Base-by-base conservation (phyloP, 768 basidiomycete species). In the Leccinum imitatum region DNA sequence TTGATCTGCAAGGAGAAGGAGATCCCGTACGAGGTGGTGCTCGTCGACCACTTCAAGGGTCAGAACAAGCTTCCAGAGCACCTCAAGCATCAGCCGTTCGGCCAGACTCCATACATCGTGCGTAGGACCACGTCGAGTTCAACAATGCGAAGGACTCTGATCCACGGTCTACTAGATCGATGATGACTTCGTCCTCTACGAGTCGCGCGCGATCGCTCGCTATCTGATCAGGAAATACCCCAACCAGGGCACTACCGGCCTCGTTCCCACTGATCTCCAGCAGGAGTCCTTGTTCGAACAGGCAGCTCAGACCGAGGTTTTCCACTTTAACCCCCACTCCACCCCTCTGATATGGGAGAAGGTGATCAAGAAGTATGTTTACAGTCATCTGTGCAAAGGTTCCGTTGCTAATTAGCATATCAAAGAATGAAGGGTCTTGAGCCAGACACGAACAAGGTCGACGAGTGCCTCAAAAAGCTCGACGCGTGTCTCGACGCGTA, bases 401-500 rank as follows among this genome's bases (percentile, higher is more conserved):
- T 9, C 19, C n/a, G 19, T 46, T 46, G 10, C 44, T 46, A 11
- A 46, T 46, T 46, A 4, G 19, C 35, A 1, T 47, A 8, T 27
- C 44, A 46, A 46, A 46, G 19, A 9, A 47, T 21, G 46, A 47
- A 47, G 13, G 46, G 21, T 39, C 56, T 46, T 4, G 67, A 67
- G 13, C 39, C 65, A 13, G 67, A 77, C n/a, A 46, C 64, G 30
- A 63, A 59, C 23, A 61, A 25, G 21, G 60, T 75, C 9, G 63
- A 39, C 1, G 64, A 67, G 6, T 17, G 25, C 31, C 25, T 65
- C 41, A 15, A 9, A 0, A 60, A 53, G 5, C 69, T 82, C 2
- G 67, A 69, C 0, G 65, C 61, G 1, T 80, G 73, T 53, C 73
- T 88, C 17, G 79, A 82, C 14, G 82, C 65, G 1, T 87, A 86